Percentiles rank a stretch among this genome's conserved stretches.
Conservation (phyloP, 192 early-diverging fungal genomes). For the Glomus cerebriforme region DNA sequence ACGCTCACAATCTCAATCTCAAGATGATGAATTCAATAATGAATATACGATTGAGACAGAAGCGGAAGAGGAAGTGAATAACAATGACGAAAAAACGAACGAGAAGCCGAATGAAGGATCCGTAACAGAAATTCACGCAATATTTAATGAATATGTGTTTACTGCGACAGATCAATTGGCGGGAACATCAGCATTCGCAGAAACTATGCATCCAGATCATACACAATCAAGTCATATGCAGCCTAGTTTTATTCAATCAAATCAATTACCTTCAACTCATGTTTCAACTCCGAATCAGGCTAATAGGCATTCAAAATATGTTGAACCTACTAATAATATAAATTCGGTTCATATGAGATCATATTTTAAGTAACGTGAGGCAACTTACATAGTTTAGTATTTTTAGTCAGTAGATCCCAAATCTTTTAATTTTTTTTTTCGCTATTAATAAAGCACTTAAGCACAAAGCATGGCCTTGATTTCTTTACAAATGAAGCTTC, state of each 20-base stretch:
- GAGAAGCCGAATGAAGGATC: background rate
- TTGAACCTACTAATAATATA: too few species aligned
- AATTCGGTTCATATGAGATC: too few species aligned
- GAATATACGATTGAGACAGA: background rate
- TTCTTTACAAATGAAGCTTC: too few species aligned
- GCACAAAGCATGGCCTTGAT: too few species aligned
- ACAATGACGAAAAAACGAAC: background rate
- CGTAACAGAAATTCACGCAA: background rate
- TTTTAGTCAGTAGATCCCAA: too few species aligned
- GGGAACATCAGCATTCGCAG: background rate
- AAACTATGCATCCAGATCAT: background rate
- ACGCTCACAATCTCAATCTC: background rate
- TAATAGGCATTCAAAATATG: too few species aligned
- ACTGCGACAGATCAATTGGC: background rate
- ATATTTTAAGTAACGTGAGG: too few species aligned
- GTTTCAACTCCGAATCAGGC: background rate
- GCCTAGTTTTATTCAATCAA: background rate
- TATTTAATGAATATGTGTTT: background rate
- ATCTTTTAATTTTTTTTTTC: too few species aligned
- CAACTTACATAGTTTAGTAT: too few species aligned
- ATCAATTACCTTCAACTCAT: too few species aligned
- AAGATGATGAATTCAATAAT: background rate
- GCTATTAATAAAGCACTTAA: too few species aligned
- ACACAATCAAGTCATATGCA: background rate
- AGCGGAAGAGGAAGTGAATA: background rate